Evolutionary conservation across 495 filamentous ascomycete species (phyloP).

Genomic region (Rostrohypoxylon terebratum): DNA sequence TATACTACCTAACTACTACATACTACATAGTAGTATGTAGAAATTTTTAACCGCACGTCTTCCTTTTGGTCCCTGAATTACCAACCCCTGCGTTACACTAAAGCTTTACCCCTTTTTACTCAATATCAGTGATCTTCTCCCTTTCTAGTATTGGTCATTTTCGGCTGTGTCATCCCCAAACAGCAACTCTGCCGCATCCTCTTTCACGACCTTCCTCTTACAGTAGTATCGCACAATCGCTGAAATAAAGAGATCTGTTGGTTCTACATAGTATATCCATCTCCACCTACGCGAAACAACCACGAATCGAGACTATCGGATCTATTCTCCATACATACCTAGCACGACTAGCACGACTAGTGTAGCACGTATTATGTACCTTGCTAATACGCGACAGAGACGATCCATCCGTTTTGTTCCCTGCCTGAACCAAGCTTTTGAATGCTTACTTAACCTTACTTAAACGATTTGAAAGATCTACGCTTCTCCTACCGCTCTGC

Average conservation of each 20-base stretch:
- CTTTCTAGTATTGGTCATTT: conserved; percentile 36
- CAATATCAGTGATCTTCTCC: conserved; percentile 8
- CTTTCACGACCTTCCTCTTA: conserved; percentile 41
- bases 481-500: background rate
- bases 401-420: background rate
- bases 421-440: conserved; percentile 14
- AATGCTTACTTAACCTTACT: conserved; percentile 7
- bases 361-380: background rate
- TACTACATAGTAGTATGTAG: conserved; percentile 12
- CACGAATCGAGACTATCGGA: conserved; percentile 41
- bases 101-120: conserved; percentile 20
- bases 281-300: conserved; percentile 43
- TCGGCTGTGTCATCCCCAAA: conserved; percentile 41
- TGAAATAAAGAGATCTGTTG: conserved; percentile 16
- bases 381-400: background rate
- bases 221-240: conserved; percentile 14
- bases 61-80: conserved; percentile 36
- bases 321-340: conserved; percentile 23
- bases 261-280: conserved; percentile 21
- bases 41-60: conserved; percentile 28
- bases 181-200: conserved; percentile 43
- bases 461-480: conserved; percentile 17
- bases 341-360: too few relatives aligned
- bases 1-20: too few relatives aligned
- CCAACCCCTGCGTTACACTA: conserved; percentile 17